Evolutionary conservation across 2,329 filamentous ascomycete species (phyloP).

Genomic region (Fusarium drepaniforme): DNA sequence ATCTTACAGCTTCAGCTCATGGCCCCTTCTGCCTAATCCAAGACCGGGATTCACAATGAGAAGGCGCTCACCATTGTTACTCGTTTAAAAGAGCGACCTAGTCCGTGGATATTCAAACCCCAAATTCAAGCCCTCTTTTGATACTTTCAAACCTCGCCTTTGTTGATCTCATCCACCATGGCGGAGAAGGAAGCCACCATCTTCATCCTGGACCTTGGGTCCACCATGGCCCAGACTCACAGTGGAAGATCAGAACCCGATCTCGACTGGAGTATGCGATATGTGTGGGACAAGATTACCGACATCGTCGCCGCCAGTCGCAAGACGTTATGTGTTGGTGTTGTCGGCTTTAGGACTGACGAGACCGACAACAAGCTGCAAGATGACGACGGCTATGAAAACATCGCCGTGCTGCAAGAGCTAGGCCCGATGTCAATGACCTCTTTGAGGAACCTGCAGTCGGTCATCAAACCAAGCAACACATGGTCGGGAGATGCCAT

Average conservation of each 20-base stretch:
- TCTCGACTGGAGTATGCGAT: constrained; percentile 89
- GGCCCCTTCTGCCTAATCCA: constrained; percentile 44
- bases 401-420: constrained; percentile 85
- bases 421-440: constrained; percentile 72
- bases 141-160: neutral
- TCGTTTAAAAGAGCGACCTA: constrained; percentile 24
- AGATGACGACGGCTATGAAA: constrained; percentile 79
- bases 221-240: constrained; percentile 82
- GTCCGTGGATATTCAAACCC: neutral
- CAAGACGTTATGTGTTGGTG: constrained; percentile 78
- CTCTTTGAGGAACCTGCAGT: constrained; percentile 74
- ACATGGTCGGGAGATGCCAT: constrained; percentile 84
- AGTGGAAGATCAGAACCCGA: constrained; percentile 81
- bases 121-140: neutral
- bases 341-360: constrained; percentile 87
- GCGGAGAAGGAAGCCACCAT: constrained; percentile 93
- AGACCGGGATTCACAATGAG: constrained; percentile 38
- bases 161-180: constrained; percentile 66
- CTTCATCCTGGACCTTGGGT: constrained; percentile 90
- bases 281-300: constrained; percentile 91
- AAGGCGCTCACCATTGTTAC: constrained; percentile 19
- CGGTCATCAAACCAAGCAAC: constrained; percentile 73
- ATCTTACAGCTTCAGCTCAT: constrained; percentile 30
- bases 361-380: constrained; percentile 77
- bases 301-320: constrained; percentile 76